A percentile compares a stretch with the other conserved stretches of the same genome.
Evolutionary conservation across 371 early-diverging fungal species (phyloP).

Genomic region (Mucor mucedo): DNA sequence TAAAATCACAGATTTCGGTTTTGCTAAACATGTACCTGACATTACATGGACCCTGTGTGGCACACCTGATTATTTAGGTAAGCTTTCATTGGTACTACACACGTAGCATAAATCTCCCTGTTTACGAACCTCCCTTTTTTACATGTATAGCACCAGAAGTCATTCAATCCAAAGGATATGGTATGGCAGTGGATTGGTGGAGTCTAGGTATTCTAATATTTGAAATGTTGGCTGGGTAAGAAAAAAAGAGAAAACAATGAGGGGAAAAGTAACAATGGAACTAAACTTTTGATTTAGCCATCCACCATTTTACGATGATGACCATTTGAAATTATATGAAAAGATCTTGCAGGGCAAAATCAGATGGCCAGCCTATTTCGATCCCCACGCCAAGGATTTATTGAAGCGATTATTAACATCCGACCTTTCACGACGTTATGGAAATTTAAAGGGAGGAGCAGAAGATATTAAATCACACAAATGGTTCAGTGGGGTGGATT

Average conservation of each 20-base stretch:
- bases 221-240: slow-evolving; percentile 91
- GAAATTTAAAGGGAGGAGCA: slow-evolving; percentile 89
- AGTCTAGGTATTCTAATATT: slow-evolving; percentile 97
- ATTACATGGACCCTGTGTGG: slow-evolving; percentile 95
- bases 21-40: slow-evolving; percentile 72
- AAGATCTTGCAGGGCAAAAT: slow-evolving; percentile 91
- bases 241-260: not conserved
- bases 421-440: slow-evolving; percentile 90
- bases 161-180: slow-evolving; percentile 96
- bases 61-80: slow-evolving; percentile 92
- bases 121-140: not conserved
- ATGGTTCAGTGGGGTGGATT: slow-evolving; percentile 89
- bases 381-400: slow-evolving; percentile 89
- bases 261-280: not conserved
- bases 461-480: slow-evolving; percentile 87
- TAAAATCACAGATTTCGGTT: slow-evolving; percentile 96
- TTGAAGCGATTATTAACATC: slow-evolving; percentile 90
- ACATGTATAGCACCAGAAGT: slow-evolving; percentile 88
- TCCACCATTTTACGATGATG: slow-evolving; percentile 97
- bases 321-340: slow-evolving; percentile 90
- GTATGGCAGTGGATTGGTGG: slow-evolving; percentile 98
- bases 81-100: not conserved
- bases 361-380: slow-evolving; percentile 91
- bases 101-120: too few species aligned
- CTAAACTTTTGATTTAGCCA: not conserved